A percentile compares a stretch with the other conserved stretches of the same genome.
Conservation (phyloP, 257 asterid genomes). For the Solanum sejunctum region DNA sequence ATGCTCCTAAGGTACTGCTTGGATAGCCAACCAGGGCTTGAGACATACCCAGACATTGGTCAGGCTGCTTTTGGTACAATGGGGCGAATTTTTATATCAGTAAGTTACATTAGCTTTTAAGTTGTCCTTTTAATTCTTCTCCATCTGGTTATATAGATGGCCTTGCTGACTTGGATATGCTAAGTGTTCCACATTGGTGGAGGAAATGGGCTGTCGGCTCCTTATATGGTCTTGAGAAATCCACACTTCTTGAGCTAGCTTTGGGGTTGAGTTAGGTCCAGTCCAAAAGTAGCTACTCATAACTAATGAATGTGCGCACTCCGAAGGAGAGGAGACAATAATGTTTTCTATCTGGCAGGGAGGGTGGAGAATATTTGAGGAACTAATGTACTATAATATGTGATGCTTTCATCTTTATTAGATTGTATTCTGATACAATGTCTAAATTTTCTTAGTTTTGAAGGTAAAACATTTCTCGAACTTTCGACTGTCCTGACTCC, state of each 20-base stretch:
- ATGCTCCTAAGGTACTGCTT: constrained; percentile 72
- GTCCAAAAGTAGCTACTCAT: not conserved
- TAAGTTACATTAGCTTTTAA: constrained; percentile 21
- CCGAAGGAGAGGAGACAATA: not conserved
- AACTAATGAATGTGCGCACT: not conserved
- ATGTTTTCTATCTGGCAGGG: not conserved
- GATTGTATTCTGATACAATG: not conserved
- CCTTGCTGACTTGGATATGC: not conserved
- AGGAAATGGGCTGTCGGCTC: not conserved
- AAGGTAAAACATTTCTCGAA: not conserved
- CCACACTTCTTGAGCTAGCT: not conserved
- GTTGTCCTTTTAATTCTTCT: not conserved
- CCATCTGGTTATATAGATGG: not conserved
- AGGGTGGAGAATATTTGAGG: not conserved
- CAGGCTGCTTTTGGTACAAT: constrained; percentile 87
- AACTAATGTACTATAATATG: not conserved
- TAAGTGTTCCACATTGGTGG: not conserved
- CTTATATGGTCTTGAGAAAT: not conserved
- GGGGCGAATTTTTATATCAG: constrained; percentile 82
- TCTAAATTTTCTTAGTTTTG: not conserved
- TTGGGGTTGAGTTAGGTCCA: not conserved
- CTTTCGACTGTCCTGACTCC: not conserved
- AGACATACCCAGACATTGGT: constrained; percentile 95
- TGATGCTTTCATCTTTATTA: not conserved
- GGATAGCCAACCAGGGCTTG: constrained; percentile 96